These are phyloP conservation scores for Termitomyces titanicus DNA, from an alignment of 768 basidiomycete species.

Conservation along the genomic window DNA sequence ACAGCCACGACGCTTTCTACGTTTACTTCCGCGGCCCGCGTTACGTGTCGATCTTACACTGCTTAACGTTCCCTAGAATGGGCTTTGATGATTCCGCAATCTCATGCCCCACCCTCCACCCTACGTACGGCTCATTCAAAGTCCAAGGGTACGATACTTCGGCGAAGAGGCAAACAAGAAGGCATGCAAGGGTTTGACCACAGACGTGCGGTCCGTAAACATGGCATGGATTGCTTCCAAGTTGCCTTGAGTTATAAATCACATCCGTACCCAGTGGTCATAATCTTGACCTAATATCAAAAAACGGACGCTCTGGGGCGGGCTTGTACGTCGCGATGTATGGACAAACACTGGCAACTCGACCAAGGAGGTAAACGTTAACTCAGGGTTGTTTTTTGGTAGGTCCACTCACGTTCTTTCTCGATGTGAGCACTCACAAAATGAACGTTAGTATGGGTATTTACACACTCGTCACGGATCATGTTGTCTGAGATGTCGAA, in stretches of 20 bases:
- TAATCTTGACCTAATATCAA: conserved; percentile 23
- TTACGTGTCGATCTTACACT: too few relatives aligned
- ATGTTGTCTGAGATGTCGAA: conserved; percentile 36
- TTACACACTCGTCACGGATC: conserved; percentile 32
- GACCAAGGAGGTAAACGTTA: too few relatives aligned
- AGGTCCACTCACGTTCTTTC: conserved; percentile 3
- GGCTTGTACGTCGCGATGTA: conserved; percentile 26
- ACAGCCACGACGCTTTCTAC: too few relatives aligned
- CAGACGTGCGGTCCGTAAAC: conserved; percentile 27
- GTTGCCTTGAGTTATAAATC: background rate
- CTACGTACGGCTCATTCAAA: conserved; percentile 20
- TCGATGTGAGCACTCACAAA: background rate
- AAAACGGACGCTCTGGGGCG: conserved; percentile 34
- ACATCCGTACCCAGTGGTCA: conserved; percentile 22
- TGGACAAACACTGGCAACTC: conserved; percentile 27
- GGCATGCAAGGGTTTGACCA: conserved; percentile 23
- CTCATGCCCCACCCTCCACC: conserved; percentile 20
- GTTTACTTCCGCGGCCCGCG: too few relatives aligned
- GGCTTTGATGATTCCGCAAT: conserved; percentile 26
- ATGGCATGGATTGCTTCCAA: background rate
- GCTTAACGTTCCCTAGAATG: too few relatives aligned
- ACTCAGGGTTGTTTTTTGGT: conserved; percentile 30
- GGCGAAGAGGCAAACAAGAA: conserved; percentile 26
- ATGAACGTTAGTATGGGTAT: conserved; percentile 2
- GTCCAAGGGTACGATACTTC: conserved; percentile 31